A percentile compares a stretch with the other conserved stretches of the same genome.
phyloP scores from a whole-genome alignment of 352 stramenopile species.

The Phytophthora chlamydospora region DNA sequence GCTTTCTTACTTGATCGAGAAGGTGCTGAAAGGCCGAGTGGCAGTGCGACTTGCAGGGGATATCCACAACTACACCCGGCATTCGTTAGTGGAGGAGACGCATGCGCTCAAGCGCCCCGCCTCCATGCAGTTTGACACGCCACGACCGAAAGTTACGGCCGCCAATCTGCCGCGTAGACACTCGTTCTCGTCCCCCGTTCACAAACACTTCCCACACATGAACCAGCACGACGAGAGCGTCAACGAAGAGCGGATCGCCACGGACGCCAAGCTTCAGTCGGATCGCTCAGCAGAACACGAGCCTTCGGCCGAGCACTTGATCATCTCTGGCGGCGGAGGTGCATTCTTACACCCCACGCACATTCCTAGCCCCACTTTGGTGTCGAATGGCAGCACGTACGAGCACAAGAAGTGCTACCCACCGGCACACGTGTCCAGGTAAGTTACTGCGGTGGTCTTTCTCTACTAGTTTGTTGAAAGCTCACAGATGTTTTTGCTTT shows the following conservation, averaged over 20 bases:
- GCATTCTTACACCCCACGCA: conserved; percentile 92
- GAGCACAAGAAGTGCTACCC: conserved; percentile 86
- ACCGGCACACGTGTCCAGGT: conserved; percentile 76
- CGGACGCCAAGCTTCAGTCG: conserved; percentile 11
- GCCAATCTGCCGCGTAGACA: conserved; percentile 34
- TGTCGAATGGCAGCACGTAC: conserved; percentile 79
- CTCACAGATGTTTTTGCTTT: neutral
- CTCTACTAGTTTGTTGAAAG: neutral
- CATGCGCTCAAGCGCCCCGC: conserved; percentile 36
- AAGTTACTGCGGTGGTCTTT: conserved; percentile 14
- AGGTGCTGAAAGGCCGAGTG: conserved; percentile 74
- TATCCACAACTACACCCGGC: conserved; percentile 94
- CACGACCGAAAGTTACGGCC: conserved; percentile 16
- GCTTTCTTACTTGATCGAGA: conserved; percentile 78
- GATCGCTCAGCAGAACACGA: conserved; percentile 11
- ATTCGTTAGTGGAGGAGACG: conserved; percentile 69
- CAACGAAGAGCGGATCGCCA: conserved; percentile 20
- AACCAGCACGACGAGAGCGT: conserved; percentile 22
- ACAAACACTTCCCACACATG: conserved; percentile 87
- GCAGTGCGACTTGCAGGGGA: conserved; percentile 88
- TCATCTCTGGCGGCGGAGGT: conserved; percentile 91
- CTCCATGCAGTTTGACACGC: conserved; percentile 37
- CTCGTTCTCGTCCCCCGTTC: conserved; percentile 38
- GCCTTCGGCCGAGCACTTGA: conserved; percentile 64
- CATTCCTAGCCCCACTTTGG: conserved; percentile 58